Evolutionary conservation across 2,329 filamentous ascomycete species (phyloP).

Genomic region (Raffaelea ambrosiae): DNA sequence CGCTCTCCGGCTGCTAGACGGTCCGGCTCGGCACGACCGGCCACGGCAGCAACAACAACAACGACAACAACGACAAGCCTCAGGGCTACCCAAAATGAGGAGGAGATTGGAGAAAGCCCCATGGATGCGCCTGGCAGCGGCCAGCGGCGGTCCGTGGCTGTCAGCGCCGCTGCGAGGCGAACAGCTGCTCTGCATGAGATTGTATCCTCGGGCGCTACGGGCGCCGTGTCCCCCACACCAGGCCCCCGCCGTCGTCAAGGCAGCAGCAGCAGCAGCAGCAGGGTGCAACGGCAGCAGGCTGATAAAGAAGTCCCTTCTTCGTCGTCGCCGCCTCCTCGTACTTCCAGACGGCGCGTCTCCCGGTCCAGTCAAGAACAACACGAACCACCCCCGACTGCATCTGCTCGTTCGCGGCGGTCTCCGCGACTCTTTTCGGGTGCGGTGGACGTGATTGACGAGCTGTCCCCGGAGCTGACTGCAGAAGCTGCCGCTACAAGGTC

Average conservation of each 20-base stretch:
- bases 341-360: too few relatives aligned
- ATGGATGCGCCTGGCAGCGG: conserved; percentile 47
- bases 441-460: conserved; percentile 20
- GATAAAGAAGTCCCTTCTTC: neutral
- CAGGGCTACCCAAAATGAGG: conserved; percentile 15
- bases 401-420: neutral
- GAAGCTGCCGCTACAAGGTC: neutral
- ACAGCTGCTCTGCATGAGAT: conserved; percentile 30
- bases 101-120: conserved; percentile 47
- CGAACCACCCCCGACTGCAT: too few relatives aligned
- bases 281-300: neutral
- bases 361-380: too few relatives aligned
- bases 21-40: neutral
- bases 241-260: conserved; percentile 14
- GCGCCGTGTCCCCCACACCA: neutral
- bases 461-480: conserved; percentile 21
- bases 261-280: neutral
- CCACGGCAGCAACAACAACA: too few relatives aligned
- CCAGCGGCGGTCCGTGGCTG: conserved; percentile 31
- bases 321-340: conserved; percentile 2
- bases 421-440: conserved; percentile 9
- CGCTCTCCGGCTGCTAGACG: too few relatives aligned
- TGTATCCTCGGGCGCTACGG: conserved; percentile 20
- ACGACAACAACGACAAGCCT: too few relatives aligned
- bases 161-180: conserved; percentile 23